Evolutionary conservation across 139 green algal genomes (phyloP).

Genomic region (Chlamydomonas eustigma): DNA sequence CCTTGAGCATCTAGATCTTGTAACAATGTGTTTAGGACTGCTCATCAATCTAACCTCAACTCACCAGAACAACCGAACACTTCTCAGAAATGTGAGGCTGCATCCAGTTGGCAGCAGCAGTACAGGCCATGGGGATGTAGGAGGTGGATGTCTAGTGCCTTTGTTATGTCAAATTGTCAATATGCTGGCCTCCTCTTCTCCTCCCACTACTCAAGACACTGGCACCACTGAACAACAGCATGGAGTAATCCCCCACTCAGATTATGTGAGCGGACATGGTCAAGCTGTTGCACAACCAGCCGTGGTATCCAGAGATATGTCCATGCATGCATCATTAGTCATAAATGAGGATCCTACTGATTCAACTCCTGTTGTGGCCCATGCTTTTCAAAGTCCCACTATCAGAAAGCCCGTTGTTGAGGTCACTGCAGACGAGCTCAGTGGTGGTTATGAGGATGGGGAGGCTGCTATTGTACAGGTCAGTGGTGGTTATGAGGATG

Average conservation of each 20-base stretch:
- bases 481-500: no score
- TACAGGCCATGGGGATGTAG: background rate
- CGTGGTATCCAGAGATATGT: background rate
- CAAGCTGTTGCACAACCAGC: background rate
- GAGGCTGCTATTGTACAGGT: constrained; percentile 1
- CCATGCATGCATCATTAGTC: background rate
- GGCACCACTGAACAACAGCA: no score
- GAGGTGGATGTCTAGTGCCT: constrained; percentile 17
- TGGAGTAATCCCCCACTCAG: no score
- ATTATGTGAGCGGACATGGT: no score
- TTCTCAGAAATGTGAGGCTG: constrained; percentile 17
- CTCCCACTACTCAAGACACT: no score
- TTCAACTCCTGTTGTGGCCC: background rate
- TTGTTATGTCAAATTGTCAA: constrained; percentile 52
- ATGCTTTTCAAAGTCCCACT: background rate
- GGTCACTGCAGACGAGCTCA: constrained; percentile 36
- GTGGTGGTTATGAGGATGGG: constrained; percentile 19
- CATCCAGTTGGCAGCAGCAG: background rate
- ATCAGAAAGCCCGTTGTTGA: background rate
- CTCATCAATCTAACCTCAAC: constrained; percentile 67
- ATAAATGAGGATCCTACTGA: background rate
- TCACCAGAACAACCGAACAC: constrained; percentile 10
- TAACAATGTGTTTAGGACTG: constrained; percentile 54
- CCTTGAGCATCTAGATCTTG: constrained; percentile 34
- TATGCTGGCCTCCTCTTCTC: no score